phyloP scores from a whole-genome alignment of 768 basidiomycete species.

The Pseudohyphozyma bogoriensis region DNA sequence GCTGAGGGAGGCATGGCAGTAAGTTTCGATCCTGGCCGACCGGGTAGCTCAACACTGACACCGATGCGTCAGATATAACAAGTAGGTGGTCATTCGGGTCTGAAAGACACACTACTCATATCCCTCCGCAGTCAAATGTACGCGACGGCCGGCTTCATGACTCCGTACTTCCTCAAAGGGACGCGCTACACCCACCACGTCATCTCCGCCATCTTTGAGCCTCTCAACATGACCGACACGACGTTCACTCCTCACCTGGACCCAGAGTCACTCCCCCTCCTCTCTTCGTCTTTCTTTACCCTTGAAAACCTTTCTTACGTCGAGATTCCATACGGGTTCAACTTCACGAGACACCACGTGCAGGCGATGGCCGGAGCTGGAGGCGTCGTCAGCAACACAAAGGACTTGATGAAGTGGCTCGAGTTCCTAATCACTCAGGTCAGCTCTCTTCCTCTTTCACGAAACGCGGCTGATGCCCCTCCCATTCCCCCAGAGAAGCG shows the following conservation, averaged over 20 bases:
- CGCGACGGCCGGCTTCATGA: conserved; percentile 31
- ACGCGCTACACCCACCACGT: conserved; percentile 41
- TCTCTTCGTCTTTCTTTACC: neutral
- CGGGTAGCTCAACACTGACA: neutral
- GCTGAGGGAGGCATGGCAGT: neutral
- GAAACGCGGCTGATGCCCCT: too few species aligned
- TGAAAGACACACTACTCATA: neutral
- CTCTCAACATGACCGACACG: conserved; percentile 39
- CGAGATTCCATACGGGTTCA: conserved; percentile 3
- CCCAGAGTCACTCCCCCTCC: neutral
- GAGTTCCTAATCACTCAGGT: neutral
- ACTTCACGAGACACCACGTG: neutral
- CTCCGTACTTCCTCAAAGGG: conserved; percentile 38
- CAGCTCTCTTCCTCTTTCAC: too few species aligned
- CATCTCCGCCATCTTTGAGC: conserved; percentile 40
- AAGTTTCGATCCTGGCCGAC: neutral
- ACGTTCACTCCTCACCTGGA: neutral
- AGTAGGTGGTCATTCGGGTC: neutral
- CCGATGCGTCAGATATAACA: neutral
- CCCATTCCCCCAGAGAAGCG: neutral
- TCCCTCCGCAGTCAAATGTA: neutral
- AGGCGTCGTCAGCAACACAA: neutral
- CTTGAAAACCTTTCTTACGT: neutral
- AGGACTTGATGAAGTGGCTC: neutral
- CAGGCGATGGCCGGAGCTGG: neutral